phyloP scores from a whole-genome alignment of 192 early-diverging fungal genomes.

The Glomus cerebriforme region DNA sequence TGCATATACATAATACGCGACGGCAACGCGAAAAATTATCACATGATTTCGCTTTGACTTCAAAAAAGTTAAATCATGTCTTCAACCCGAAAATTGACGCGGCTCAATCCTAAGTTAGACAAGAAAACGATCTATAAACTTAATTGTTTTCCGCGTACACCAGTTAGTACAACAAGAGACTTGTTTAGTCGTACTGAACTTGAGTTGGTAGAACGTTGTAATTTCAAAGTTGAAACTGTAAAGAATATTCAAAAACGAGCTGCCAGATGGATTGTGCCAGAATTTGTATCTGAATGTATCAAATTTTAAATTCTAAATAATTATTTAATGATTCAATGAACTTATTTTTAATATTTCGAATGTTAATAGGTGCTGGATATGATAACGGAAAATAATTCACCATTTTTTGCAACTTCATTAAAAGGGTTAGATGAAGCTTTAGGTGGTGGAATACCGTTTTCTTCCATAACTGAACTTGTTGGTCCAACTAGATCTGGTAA shows the following conservation, averaged over 20 bases:
- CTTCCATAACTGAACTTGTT: constrained; percentile 29
- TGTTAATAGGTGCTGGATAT: neutral
- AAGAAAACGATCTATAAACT: neutral
- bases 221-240: constrained; percentile 8
- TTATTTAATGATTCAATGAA: too few species aligned
- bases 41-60: neutral
- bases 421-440: constrained; percentile 10
- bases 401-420: constrained; percentile 27
- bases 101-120: neutral
- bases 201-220: constrained; percentile 23
- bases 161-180: constrained; percentile 7
- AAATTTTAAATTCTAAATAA: neutral
- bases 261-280: constrained; percentile 16
- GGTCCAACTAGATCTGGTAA: constrained; percentile 20
- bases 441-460: constrained; percentile 22
- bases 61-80: neutral
- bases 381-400: neutral
- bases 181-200: constrained; percentile 12
- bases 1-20: too few species aligned
- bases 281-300: constrained; percentile 11
- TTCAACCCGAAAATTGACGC: neutral
- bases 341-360: neutral
- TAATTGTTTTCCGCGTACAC: neutral
- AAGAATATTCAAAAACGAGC: neutral
- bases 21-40: too few species aligned